A percentile compares a stretch with the other conserved stretches of the same genome.
Evolutionary conservation across 345 rosid genomes (phyloP).

Genomic region (Nephelium lappaceum): DNA sequence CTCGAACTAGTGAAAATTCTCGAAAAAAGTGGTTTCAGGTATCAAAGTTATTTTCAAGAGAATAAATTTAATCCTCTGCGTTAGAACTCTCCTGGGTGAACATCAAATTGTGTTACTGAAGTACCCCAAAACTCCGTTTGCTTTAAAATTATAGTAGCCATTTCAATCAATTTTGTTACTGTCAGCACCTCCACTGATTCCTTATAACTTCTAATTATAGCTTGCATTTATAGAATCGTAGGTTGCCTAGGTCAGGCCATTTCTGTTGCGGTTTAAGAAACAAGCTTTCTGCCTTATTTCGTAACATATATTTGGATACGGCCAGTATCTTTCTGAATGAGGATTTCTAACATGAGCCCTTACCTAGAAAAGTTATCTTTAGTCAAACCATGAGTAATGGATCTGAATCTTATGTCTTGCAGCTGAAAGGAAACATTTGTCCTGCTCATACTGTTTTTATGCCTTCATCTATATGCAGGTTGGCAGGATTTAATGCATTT

Average conservation of each 20-base stretch:
- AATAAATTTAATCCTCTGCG: background rate
- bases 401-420: constrained; percentile 34
- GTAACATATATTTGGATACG: background rate
- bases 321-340: background rate
- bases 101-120: no score
- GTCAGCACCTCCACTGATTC: background rate
- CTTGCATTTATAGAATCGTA: background rate
- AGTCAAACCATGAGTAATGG: constrained; percentile 6
- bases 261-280: background rate
- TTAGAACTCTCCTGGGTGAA: background rate
- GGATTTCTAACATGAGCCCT: background rate
- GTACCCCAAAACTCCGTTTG: no score
- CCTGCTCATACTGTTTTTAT: constrained; percentile 56
- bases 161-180: background rate
- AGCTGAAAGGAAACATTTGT: constrained; percentile 66
- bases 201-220: background rate
- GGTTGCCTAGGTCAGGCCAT: background rate
- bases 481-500: constrained; percentile 24
- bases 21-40: constrained; percentile 69
- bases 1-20: constrained; percentile 29
- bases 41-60: constrained; percentile 12
- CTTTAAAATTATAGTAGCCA: background rate
- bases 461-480: constrained; percentile 85
- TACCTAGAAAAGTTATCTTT: background rate
- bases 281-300: background rate